Evolutionary conservation across 192 early-diverging fungal species (phyloP).

Genomic region (Oehlia diaphana): DNA sequence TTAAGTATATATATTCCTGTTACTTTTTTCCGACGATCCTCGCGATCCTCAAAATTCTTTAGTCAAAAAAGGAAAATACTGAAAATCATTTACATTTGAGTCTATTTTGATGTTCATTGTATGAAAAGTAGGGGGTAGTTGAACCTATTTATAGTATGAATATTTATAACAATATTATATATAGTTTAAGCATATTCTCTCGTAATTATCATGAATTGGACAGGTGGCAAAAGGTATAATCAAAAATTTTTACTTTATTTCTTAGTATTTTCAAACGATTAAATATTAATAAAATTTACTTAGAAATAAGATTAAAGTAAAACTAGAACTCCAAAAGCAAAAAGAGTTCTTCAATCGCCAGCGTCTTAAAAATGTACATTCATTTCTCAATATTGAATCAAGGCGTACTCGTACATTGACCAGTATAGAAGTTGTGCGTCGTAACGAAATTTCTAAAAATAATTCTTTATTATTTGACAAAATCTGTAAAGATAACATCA

Average conservation of each 20-base stretch:
- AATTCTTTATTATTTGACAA: background rate
- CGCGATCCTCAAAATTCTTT: background rate
- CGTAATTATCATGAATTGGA: constrained; percentile 18
- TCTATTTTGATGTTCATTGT: too few relatives aligned
- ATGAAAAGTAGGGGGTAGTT: too few relatives aligned
- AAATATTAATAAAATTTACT: background rate
- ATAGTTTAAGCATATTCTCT: too few relatives aligned
- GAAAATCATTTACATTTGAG: background rate
- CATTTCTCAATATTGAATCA: background rate
- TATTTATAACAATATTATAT: too few relatives aligned
- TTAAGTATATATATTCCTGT: background rate
- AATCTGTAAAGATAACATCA: background rate
- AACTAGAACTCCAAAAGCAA: constrained; percentile 16
- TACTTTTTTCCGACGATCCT: background rate
- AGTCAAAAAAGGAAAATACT: background rate
- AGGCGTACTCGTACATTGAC: background rate
- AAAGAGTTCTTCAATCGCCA: constrained; percentile 23
- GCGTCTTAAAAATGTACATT: constrained; percentile 7
- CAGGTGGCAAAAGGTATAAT: constrained; percentile 23
- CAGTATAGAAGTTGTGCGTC: constrained; percentile 5
- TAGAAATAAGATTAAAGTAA: constrained; percentile 19
- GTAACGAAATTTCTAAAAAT: background rate
- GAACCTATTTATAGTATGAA: too few relatives aligned
- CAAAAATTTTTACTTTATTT: background rate
- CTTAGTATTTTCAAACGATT: background rate